Evolutionary conservation across 2,329 filamentous ascomycete species (phyloP), one percentile per base, ranked within the genome.

Genomic region (Aspergillus pseudoglaucus): DNA sequence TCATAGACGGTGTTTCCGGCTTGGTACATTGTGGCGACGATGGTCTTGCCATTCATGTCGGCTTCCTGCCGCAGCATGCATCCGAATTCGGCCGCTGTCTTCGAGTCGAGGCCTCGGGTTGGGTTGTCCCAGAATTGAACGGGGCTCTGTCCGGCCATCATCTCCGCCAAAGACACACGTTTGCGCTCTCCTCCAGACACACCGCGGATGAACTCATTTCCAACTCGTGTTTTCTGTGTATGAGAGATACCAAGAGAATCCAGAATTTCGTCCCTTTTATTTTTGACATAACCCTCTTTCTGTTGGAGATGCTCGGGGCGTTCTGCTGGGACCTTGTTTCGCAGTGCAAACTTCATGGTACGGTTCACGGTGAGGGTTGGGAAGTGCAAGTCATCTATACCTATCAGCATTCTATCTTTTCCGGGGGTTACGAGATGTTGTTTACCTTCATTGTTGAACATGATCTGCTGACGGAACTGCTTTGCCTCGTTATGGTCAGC

Each of bases 281-380:
- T 51, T 22, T 60, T 50, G 1, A 69, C 59, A 47, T 64, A 70
- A 1, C 59, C 55, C 10, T 59, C 54, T 18, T 59, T 59, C 17
- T 58, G 53, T 14, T 57, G 53, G 3, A 60, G 42, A 12, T 55
- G 51, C 1, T 55, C 53, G 0, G 60, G 58, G 2, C 63, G 56
- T 43, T 64, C 59, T 5, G 55, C 51, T 1, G 64, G 64, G 2
- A 66, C 43, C 22, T 67, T 67, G 45, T 65, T 82, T 30, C 81
- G 77, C 1, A 85, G 75, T 0, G 87, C 87, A 57, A 90, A 90
- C 48, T 81, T 77, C 14, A 90, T 75, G 0, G 87, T 90, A 48
- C 87, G 78, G 1, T 85, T 83, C 4, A 90, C 84, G 0, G 83
- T 88, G 17, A 90, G 70, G 3, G 85, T 83, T 0, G 87, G 83